Evolutionary conservation across 345 rosid species (phyloP).

Genomic region (Arabidopsis suecica): DNA sequence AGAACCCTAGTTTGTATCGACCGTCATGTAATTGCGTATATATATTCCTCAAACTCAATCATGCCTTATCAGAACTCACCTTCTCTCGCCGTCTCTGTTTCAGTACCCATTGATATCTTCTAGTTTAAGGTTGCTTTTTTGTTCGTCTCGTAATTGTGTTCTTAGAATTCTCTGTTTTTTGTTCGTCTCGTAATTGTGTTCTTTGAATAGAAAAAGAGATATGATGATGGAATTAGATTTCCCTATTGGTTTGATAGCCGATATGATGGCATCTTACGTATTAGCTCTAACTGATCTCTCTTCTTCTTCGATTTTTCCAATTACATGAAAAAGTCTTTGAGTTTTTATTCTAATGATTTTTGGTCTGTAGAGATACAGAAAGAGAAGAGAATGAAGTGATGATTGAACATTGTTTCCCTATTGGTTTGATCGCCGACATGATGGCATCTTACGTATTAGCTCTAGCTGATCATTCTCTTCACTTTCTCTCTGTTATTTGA

Average conservation of each 20-base stretch:
- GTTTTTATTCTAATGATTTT: background rate
- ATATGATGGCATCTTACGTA: conserved; percentile 48
- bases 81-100: background rate
- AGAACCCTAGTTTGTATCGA: conserved; percentile 13
- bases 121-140: background rate
- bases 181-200: too few species aligned
- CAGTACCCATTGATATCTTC: background rate
- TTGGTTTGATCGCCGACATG: conserved; percentile 48
- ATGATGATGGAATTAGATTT: conserved; percentile 42
- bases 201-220: background rate
- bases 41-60: background rate
- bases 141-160: too few species aligned
- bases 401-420: conserved; percentile 47
- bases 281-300: conserved; percentile 49
- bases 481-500: background rate
- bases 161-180: background rate
- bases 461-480: conserved; percentile 47
- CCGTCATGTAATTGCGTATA: conserved; percentile 3
- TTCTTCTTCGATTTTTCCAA: background rate
- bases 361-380: background rate
- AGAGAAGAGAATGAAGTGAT: conserved; percentile 40
- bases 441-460: conserved; percentile 47
- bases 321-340: background rate
- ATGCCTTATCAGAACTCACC: background rate
- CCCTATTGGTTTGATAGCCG: conserved; percentile 52